Evolutionary conservation across 805 yeast species (phyloP).

Genomic region (Nakazawaea wickerhamii): DNA sequence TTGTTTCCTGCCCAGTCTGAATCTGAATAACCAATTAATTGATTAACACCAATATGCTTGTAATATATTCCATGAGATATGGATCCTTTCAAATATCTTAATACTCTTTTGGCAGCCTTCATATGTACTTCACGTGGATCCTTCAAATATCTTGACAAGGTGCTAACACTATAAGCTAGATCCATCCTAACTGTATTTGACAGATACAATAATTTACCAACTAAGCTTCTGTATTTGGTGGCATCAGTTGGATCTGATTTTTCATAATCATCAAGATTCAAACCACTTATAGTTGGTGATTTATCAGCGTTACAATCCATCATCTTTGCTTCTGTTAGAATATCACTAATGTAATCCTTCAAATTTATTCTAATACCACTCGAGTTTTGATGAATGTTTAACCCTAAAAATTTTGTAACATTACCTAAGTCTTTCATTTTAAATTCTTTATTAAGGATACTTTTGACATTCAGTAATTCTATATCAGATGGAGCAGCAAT

Average conservation of each 20-base stretch:
- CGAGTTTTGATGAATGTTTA: too few species aligned
- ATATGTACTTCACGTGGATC: slow-evolving; percentile 8
- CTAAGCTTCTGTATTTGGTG: neutral
- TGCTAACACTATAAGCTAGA: neutral
- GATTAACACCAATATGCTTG: neutral
- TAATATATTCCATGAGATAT: slow-evolving; percentile 1
- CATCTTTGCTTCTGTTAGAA: neutral
- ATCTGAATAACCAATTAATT: slow-evolving; percentile 14
- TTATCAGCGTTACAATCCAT: neutral
- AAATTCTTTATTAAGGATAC: neutral
- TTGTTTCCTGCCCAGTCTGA: slow-evolving; percentile 13
- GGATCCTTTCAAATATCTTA: slow-evolving; percentile 16
- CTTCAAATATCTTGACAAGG: slow-evolving; percentile 12
- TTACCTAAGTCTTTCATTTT: neutral
- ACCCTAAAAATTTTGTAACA: neutral
- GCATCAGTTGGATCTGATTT: neutral
- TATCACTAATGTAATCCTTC: neutral
- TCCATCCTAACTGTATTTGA: neutral
- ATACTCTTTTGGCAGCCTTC: slow-evolving; percentile 12
- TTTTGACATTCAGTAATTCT: neutral
- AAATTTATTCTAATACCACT: neutral
- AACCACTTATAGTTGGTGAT: neutral
- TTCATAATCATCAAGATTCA: neutral
- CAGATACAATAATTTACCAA: neutral
- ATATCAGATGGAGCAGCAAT: neutral